Conservation (phyloP, 108 stramenopile species). For the Parmales sp. region DNA sequence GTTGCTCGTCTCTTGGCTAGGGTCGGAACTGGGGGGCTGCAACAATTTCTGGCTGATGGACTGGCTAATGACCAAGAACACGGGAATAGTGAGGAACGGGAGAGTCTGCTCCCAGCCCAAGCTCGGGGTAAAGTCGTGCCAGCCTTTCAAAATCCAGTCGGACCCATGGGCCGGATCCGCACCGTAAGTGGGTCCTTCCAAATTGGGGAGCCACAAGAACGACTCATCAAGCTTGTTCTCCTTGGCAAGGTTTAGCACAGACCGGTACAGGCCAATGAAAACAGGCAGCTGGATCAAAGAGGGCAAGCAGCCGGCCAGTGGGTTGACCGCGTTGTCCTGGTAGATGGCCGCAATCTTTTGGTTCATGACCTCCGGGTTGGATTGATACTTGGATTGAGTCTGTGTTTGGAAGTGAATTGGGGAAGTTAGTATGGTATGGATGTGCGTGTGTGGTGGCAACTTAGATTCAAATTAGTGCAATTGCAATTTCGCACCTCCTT, state of each 20-base stretch:
- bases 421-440: too few species aligned
- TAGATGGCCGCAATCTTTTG: conserved; percentile 88
- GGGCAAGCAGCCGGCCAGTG: conserved; percentile 87
- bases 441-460: too few species aligned
- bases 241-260: conserved; percentile 77
- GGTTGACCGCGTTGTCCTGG: conserved; percentile 81
- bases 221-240: conserved; percentile 80
- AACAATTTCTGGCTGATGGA: conserved; percentile 74
- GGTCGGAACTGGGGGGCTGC: conserved; percentile 49
- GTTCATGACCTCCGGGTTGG: conserved; percentile 88
- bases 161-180: conserved; percentile 78
- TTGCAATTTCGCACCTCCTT: too few species aligned
- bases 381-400: conserved; percentile 83
- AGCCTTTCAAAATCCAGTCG: conserved; percentile 72
- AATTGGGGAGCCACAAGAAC: conserved; percentile 87
- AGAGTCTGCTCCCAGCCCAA: conserved; percentile 88
- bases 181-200: conserved; percentile 91
- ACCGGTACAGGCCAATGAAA: conserved; percentile 90
- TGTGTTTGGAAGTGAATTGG: too few species aligned
- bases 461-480: too few species aligned
- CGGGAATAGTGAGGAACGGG: conserved; percentile 66
- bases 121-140: conserved; percentile 61
- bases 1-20: conserved; percentile 49
- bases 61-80: conserved; percentile 78
- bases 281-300: conserved; percentile 85